Conservation (phyloP, 1,139 yeast species). For the Taiozyma sp. region DNA sequence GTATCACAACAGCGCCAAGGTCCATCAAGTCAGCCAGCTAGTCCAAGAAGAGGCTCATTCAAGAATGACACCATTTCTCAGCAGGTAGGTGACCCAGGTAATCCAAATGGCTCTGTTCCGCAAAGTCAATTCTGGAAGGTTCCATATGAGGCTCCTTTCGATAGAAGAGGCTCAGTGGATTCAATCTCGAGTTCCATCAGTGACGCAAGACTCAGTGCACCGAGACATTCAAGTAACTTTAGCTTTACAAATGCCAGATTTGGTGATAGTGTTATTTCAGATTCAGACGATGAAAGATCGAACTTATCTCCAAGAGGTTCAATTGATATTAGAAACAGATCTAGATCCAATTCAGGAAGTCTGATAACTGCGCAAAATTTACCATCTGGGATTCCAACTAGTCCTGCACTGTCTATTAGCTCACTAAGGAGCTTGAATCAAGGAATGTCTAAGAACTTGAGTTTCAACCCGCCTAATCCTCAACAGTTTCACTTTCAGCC, state of each 20-base stretch:
- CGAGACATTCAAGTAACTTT: conserved; percentile 7
- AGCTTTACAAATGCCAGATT: conserved; percentile 10
- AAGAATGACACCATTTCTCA: conserved; percentile 2
- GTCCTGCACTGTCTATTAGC: conserved; percentile 27
- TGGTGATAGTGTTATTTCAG: conserved; percentile 27
- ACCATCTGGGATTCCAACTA: conserved; percentile 18
- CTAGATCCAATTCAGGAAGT: conserved; percentile 24
- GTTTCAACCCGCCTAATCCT: conserved; percentile 5
- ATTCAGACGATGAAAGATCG: conserved; percentile 29
- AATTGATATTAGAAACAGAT: conserved; percentile 26
- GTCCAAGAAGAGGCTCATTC: conserved; percentile 4
- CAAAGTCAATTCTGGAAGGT: conserved; percentile 37
- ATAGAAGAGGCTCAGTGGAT: conserved; percentile 30
- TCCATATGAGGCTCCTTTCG: conserved; percentile 29
- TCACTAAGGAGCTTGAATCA: conserved; percentile 43
- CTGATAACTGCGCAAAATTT: conserved; percentile 4
- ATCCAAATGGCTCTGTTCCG: conserved; percentile 12
- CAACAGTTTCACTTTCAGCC: neutral
- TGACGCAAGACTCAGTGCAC: conserved; percentile 19
- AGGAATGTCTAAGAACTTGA: conserved; percentile 32
- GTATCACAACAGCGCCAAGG: conserved; percentile 2
- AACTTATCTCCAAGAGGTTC: conserved; percentile 42
- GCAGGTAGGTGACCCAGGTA: conserved; percentile 1
- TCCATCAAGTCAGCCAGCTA: conserved; percentile 4
- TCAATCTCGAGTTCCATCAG: conserved; percentile 29